Percentiles rank a stretch among this genome's conserved stretches.
These are phyloP conservation scores for Panellus pusillus DNA, from an alignment of 768 basidiomycete genomes.

Conservation along the genomic window DNA sequence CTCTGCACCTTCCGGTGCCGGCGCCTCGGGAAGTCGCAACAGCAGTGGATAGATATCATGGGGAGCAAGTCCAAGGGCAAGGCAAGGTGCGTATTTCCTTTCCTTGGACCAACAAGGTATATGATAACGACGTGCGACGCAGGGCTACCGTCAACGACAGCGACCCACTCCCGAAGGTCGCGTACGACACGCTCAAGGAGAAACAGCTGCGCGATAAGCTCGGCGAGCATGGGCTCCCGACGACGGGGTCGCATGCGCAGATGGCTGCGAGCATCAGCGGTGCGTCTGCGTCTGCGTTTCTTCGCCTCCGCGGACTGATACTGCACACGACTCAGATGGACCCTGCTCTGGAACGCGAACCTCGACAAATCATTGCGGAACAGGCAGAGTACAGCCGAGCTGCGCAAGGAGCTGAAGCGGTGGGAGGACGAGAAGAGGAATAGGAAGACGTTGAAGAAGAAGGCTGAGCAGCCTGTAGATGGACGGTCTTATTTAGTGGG, in stretches of 20 bases:
- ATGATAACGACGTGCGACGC: constrained; percentile 14
- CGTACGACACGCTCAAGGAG: constrained; percentile 66
- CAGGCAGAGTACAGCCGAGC: constrained; percentile 46
- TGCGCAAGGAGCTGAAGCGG: constrained; percentile 52
- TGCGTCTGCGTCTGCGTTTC: constrained; percentile 33
- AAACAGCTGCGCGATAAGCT: constrained; percentile 59
- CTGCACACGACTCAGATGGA: constrained; percentile 60
- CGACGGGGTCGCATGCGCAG: constrained; percentile 49
- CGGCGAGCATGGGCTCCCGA: constrained; percentile 46
- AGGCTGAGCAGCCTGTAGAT: constrained; percentile 43
- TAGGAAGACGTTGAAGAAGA: constrained; percentile 40
- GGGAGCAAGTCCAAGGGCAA: constrained; percentile 40
- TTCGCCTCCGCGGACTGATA: too few species aligned
- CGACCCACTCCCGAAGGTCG: constrained; percentile 58
- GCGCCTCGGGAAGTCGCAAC: constrained; percentile 26
- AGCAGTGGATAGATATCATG: constrained; percentile 50
- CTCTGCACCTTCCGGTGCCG: too few species aligned
- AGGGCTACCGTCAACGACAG: constrained; percentile 35
- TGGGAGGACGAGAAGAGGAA: constrained; percentile 56
- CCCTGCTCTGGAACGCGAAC: constrained; percentile 70
- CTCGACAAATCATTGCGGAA: constrained; percentile 51
- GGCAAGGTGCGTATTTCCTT: constrained; percentile 29
- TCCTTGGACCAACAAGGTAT: neutral
- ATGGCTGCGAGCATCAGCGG: constrained; percentile 60
- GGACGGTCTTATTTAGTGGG: constrained; percentile 39